A percentile compares a stretch with the other conserved stretches of the same genome.
phyloP scores from a whole-genome alignment of 2,329 filamentous ascomycete species.

The Curvularia sp. region DNA sequence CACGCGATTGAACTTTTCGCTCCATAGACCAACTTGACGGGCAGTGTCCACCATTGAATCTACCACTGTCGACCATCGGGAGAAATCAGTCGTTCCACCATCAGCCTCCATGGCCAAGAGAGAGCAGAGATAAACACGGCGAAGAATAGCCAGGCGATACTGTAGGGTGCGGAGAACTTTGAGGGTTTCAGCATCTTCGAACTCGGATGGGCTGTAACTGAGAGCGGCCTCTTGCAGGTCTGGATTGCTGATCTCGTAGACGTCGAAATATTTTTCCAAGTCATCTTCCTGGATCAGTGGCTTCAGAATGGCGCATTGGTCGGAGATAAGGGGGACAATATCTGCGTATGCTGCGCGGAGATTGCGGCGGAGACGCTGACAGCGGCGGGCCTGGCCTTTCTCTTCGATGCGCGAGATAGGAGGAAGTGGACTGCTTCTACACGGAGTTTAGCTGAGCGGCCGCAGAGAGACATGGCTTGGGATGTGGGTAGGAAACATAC shows the following conservation, averaged over 20 bases:
- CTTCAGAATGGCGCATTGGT: conserved; percentile 72
- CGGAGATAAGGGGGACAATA: conserved; percentile 74
- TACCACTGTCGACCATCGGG: conserved; percentile 78
- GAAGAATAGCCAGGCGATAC: conserved; percentile 78
- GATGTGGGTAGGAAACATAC: conserved; percentile 56
- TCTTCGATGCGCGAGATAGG: conserved; percentile 94
- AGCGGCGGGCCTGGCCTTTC: conserved; percentile 77
- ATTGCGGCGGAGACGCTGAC: conserved; percentile 77
- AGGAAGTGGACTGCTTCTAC: conserved; percentile 83
- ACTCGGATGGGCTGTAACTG: conserved; percentile 68
- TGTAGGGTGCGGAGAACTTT: conserved; percentile 72
- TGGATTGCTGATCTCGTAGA: conserved; percentile 58
- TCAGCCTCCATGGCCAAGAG: conserved; percentile 84
- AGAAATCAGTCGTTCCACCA: conserved; percentile 76
- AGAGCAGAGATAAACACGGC: conserved; percentile 88
- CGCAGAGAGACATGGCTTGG: conserved; percentile 10
- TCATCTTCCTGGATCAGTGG: conserved; percentile 79
- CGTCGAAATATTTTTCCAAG: conserved; percentile 88
- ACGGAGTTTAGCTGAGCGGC: conserved; percentile 31
- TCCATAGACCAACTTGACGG: conserved; percentile 66
- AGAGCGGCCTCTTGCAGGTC: conserved; percentile 55
- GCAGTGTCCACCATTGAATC: conserved; percentile 75
- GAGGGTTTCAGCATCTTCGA: conserved; percentile 78
- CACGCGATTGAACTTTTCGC: conserved; percentile 70
- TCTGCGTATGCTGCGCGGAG: conserved; percentile 73